These are phyloP conservation scores for Syzygium malaccense DNA, from an alignment of 441 rosid species.

Conservation along the genomic window DNA sequence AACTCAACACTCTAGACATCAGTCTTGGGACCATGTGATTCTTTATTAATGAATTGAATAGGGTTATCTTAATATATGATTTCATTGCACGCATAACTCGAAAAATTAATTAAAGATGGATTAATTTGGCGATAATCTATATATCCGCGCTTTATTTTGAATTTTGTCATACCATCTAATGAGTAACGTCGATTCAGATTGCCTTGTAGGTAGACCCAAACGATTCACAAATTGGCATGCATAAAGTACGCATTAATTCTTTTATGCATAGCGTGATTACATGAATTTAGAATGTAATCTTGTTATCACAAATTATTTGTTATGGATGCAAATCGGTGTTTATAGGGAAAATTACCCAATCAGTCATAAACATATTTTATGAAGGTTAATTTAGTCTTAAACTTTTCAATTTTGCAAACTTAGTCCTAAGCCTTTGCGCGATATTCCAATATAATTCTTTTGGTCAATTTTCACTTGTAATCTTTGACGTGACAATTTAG, in stretches of 20 bases:
- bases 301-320: background rate
- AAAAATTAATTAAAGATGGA: background rate
- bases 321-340: background rate
- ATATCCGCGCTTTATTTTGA: background rate
- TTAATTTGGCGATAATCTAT: background rate
- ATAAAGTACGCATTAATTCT: background rate
- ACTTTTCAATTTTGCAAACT: background rate
- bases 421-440: accelerated
- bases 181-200: background rate
- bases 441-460: background rate
- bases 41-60: background rate
- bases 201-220: background rate
- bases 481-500: accelerated
- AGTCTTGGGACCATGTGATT: background rate
- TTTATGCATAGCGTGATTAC: background rate
- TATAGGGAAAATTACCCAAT: background rate
- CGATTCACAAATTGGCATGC: background rate
- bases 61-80: background rate
- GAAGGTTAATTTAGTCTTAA: background rate
- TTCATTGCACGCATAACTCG: background rate
- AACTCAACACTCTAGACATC: background rate
- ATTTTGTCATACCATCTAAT: background rate
- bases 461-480: background rate
- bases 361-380: background rate
- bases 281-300: background rate